Evolutionary conservation across 2,329 filamentous ascomycete species (phyloP), one percentile per base, ranked within the genome.

Genomic region (Aspergillus sp.): DNA sequence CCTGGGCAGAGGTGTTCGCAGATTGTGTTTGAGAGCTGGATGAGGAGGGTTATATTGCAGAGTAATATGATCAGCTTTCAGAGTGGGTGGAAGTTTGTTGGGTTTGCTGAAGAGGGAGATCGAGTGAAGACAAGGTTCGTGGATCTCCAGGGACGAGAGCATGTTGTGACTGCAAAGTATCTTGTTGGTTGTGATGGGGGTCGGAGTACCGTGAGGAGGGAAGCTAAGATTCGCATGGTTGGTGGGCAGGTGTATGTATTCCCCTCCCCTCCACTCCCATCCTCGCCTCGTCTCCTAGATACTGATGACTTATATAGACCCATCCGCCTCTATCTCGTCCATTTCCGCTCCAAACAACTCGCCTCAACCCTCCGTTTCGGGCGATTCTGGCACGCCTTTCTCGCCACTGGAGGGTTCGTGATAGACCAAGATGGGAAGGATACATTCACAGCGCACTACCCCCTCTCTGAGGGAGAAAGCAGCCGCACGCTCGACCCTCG

Each of bases 331-430:
- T 61, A 63, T 45, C 62, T 73, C 8, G 60, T 74, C 3, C 71
- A 74, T 48, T 73, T 74, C 58, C 68, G 66, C 51, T 74, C 71
- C 4, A 55, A 55, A 27, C 64, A 72, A 42, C 64, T 74, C 6
- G 59, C 63, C 3, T 46, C 57, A 3, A 42, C 66, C 2, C 68
- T 65, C 20, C 53, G 54, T 20, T 65, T 68, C 22, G 68, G 69
- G 15, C 65, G 65, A 13, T 72, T 70, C 51, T 74, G 72, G 72
- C 72, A 73, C 54, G 64, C 67, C 13, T 74, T 73, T 56, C 63
- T 65, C 49, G 58, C 58, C 2, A 52, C 56, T 20, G 64, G 64
- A 9, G 66, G 63, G 8, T 61, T 65, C 22, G 59, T 74, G 20
- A 69, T 74, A 44, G 61, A 66, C 24, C 70, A 74, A 57, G 68